Base-by-base conservation (phyloP, 495 filamentous ascomycete species). In the Talaromyces adpressus region DNA sequence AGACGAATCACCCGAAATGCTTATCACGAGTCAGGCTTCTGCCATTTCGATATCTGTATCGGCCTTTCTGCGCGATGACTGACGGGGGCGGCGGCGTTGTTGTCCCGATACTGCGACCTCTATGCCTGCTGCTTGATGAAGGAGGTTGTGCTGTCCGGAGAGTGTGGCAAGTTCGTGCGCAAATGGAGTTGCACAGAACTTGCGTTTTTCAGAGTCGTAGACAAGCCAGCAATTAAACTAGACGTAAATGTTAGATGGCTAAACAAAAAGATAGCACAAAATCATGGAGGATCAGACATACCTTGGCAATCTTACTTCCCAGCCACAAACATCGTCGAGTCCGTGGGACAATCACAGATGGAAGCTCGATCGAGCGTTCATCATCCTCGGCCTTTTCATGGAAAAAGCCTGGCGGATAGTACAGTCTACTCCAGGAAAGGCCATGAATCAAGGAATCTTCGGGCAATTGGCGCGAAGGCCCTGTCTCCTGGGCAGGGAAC, bases 371-470 rank as follows among this genome's bases (percentile, higher is more conserved):
- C 39, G 84, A 82, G 22, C 90, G 84, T 62, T 91, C 89, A 22
- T 94, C 90, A 39, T 94, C 89, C 60, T 92, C 91, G 6, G 88
- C 81, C 14, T 86, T 82, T 59, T 83, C 81, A 3, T 79, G 71
- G 68, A 96, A 96, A 81, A 88, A 97, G 2, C 76, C 71, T 0
- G 76, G 65, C 0, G 91, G 90, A 61, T 87, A 94, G 62, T 92
- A 90, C 9, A 74, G 69, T 49, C 85, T 81, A 4, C 82, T 84
- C 85, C 88, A 96, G 3, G 87, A 69, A 20, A 93, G 82, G 0
- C 93, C 94, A 5, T 89, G 83, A 61, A 96, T 85, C 0, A 87
- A 78, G 64, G 86, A 97, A 65, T 98, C 94, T 65, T 97, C 94
- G 0, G 91, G 87, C 0, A 97, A 70, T 4, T 91, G 91, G n/a